Evolutionary conservation across 2,329 filamentous ascomycete genomes (phyloP).

Genomic region (Nothophoma quercina): DNA sequence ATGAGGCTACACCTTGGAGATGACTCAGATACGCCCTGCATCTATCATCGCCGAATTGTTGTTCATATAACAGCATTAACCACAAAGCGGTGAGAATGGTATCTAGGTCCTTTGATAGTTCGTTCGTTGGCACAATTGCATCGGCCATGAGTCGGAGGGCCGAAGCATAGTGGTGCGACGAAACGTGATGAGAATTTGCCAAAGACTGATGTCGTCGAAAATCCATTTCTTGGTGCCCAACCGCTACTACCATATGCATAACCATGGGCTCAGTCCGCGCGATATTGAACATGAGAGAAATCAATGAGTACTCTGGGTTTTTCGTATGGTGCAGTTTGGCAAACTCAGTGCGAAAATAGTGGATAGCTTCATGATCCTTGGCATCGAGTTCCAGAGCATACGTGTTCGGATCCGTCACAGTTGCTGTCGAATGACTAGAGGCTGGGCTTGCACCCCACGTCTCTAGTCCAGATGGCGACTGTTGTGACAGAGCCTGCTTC

Average conservation of each 20-base stretch:
- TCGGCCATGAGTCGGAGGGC: constrained; percentile 45
- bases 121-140: constrained; percentile 26
- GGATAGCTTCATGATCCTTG: constrained; percentile 48
- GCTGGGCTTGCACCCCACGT: neutral
- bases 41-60: constrained; percentile 48
- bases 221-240: constrained; percentile 44
- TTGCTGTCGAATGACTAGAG: neutral
- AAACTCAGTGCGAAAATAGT: constrained; percentile 48
- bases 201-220: constrained; percentile 24
- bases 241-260: constrained; percentile 49
- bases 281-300: constrained; percentile 48
- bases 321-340: constrained; percentile 49
- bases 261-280: constrained; percentile 45
- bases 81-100: constrained; percentile 43
- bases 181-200: constrained; percentile 5
- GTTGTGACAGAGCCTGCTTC: too few relatives aligned
- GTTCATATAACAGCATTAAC: constrained; percentile 51
- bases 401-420: neutral
- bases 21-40: constrained; percentile 45
- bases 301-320: constrained; percentile 47
- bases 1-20: constrained; percentile 41
- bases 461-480: neutral
- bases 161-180: constrained; percentile 39
- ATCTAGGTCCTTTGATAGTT: constrained; percentile 37
- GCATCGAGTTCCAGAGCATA: constrained; percentile 36